Base-by-base conservation (phyloP, 805 yeast species). In the Saccharomycopsis sp. region DNA sequence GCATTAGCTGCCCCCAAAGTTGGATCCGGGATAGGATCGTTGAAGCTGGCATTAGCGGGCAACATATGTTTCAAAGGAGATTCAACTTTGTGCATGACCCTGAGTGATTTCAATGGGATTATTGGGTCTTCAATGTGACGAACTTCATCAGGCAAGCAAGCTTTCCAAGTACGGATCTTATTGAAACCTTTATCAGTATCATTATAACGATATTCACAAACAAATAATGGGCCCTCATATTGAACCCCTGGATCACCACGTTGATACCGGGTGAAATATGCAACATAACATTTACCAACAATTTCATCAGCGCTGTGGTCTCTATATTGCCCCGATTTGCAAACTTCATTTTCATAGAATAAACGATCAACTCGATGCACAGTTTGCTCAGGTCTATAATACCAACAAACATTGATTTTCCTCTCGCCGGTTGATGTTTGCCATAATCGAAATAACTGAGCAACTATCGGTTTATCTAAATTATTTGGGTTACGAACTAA, bases 121-220 rank as follows among this genome's bases (percentile, higher is more conserved):
- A 84, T 78, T 27, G 85, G 83, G 57, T 89, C 97, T 56, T 85
- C 90, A 44, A 65, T 56, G 52, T 84, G 88, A 56, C 97, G 78
- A 39, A 90, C 84, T 62, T 90, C 97, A 63, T 93, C 97, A 0
- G 98, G 98, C 53, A 93, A 72, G 68, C 97, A 93, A 4, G 97
- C 97, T 63, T 87, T 90, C 98, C 98, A 93, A 2, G 98, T 90
- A 59, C 97, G 76, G 56, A 93, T 93, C 59, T 90, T 84, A 64
- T 90, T 93, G 71, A 93, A 93, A 23, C 81, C 81, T 61, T 86
- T 85, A 56, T 86, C 95, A 44, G 77, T 72, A 60, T 90, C 97
- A 59, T 90, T 90, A 65, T 89, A 93, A 57, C 98, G 79, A 61
- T 78, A 85, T 63, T 93, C 98, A 67, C 97, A 93, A 54, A 93